These are phyloP conservation scores for Apiospora marii DNA, from an alignment of 2,329 filamentous ascomycete species.

Conservation along the genomic window DNA sequence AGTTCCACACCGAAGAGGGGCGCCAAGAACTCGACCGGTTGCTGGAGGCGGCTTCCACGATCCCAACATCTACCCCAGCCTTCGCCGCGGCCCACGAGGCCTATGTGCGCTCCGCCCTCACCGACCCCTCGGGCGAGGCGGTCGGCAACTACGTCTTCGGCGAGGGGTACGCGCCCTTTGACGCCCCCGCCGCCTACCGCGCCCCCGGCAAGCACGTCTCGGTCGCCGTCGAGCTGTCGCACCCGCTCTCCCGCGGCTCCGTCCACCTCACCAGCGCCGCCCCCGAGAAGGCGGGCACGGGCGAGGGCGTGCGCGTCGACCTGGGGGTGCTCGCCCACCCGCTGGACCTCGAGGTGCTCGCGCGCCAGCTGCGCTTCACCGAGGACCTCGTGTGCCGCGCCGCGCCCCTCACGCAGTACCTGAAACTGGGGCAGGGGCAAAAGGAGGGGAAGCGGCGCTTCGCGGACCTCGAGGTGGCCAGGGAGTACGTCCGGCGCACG, in stretches of 20 bases:
- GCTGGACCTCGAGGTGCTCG: slow-evolving; percentile 62
- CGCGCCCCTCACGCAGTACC: slow-evolving; percentile 48
- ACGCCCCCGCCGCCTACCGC: neutral
- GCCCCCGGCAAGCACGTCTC: neutral
- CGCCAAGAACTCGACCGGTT: slow-evolving; percentile 46
- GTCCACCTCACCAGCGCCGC: slow-evolving; percentile 61
- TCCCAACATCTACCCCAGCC: neutral
- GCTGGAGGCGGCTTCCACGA: neutral
- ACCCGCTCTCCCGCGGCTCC: slow-evolving; percentile 64
- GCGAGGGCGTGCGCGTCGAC: slow-evolving; percentile 44
- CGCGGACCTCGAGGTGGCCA: slow-evolving; percentile 44
- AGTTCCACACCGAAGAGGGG: slow-evolving; percentile 31
- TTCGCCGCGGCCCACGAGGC: slow-evolving; percentile 18
- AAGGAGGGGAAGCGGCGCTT: slow-evolving; percentile 43
- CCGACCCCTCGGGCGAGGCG: neutral
- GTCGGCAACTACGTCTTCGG: slow-evolving; percentile 19
- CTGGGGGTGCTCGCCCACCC: slow-evolving; percentile 58
- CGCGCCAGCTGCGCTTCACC: slow-evolving; percentile 52
- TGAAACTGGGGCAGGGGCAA: slow-evolving; percentile 47
- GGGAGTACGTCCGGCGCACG: slow-evolving; percentile 45
- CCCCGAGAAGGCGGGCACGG: slow-evolving; percentile 33
- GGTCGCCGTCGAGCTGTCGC: neutral
- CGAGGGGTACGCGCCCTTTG: slow-evolving; percentile 12
- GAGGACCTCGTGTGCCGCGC: slow-evolving; percentile 44
- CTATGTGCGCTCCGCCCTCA: slow-evolving; percentile 24